These are phyloP conservation scores for Inosperma sp. DNA, from an alignment of 768 basidiomycete genomes.

Conservation along the genomic window DNA sequence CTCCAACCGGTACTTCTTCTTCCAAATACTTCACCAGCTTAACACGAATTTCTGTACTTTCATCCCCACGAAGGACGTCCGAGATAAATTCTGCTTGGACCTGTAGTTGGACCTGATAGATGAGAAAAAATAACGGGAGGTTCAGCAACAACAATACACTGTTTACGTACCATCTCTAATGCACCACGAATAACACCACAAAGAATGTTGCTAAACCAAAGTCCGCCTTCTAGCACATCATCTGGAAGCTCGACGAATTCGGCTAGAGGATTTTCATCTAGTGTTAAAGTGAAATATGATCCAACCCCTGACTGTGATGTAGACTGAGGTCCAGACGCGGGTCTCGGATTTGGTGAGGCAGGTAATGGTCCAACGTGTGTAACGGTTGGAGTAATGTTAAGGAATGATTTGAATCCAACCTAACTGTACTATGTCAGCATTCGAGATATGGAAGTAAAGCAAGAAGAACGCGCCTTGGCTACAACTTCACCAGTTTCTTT, in stretches of 20 bases:
- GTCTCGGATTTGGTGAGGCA: conserved; percentile 45
- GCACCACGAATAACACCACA: conserved; percentile 92
- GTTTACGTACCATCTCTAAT: conserved; percentile 82
- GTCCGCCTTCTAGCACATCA: conserved; percentile 84
- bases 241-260: conserved; percentile 98
- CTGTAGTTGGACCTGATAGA: conserved; percentile 88
- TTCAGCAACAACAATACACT: background rate
- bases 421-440: conserved; percentile 28
- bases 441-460: background rate
- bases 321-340: conserved; percentile 33
- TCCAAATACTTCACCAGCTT: conserved; percentile 88
- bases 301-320: conserved; percentile 43
- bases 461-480: conserved; percentile 62
- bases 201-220: conserved; percentile 96
- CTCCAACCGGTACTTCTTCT: conserved; percentile 91
- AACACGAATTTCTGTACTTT: conserved; percentile 90
- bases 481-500: conserved; percentile 93
- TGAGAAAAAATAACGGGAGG: conserved; percentile 11
- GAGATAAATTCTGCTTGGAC: conserved; percentile 86
- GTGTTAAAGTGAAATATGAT: conserved; percentile 71
- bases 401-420: conserved; percentile 98
- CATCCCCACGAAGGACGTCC: conserved; percentile 89
- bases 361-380: conserved; percentile 60
- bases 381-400: conserved; percentile 85
- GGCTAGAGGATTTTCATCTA: conserved; percentile 95